A percentile compares a stretch with the other conserved stretches of the same genome.
Conservation (phyloP, 352 stramenopile genomes). For the Phytophthora pinifolia region DNA sequence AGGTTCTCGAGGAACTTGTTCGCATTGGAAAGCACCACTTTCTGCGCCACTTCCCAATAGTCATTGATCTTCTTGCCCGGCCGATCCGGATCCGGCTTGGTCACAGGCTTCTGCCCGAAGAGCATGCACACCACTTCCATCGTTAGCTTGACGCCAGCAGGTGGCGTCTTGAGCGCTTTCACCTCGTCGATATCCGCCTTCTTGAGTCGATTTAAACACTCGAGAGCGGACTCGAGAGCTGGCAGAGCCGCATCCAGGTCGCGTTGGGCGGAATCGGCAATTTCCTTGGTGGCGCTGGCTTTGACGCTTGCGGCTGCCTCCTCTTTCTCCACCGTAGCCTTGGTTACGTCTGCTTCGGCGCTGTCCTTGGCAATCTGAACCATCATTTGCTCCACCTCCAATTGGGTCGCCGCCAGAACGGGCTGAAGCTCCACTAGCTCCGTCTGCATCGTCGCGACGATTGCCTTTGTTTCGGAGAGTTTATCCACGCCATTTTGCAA, state of each 20-base stretch:
- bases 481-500: slow-evolving; percentile 90
- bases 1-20: slow-evolving; percentile 92
- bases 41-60: slow-evolving; percentile 90
- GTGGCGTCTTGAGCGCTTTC: slow-evolving; percentile 91
- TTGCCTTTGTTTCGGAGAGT: slow-evolving; percentile 73
- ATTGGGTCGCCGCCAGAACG: slow-evolving; percentile 71
- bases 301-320: slow-evolving; percentile 87
- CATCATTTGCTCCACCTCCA: slow-evolving; percentile 91
- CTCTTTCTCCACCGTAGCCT: slow-evolving; percentile 86
- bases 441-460: slow-evolving; percentile 84
- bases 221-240: slow-evolving; percentile 82
- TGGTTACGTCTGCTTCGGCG: slow-evolving; percentile 87
- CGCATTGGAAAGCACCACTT: slow-evolving; percentile 90
- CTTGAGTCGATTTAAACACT: slow-evolving; percentile 90
- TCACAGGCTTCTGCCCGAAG: slow-evolving; percentile 91
- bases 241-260: slow-evolving; percentile 89
- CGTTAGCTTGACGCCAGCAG: slow-evolving; percentile 89
- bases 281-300: slow-evolving; percentile 87
- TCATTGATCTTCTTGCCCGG: slow-evolving; percentile 92
- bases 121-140: slow-evolving; percentile 93
- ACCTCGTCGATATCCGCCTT: slow-evolving; percentile 93
- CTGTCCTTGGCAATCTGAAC: slow-evolving; percentile 89
- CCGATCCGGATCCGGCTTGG: slow-evolving; percentile 83
- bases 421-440: slow-evolving; percentile 85
- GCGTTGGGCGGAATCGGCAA: slow-evolving; percentile 85